These are phyloP conservation scores for Cladophialophora carrionii DNA, from an alignment of 2,329 filamentous ascomycete genomes.

Conservation along the genomic window DNA sequence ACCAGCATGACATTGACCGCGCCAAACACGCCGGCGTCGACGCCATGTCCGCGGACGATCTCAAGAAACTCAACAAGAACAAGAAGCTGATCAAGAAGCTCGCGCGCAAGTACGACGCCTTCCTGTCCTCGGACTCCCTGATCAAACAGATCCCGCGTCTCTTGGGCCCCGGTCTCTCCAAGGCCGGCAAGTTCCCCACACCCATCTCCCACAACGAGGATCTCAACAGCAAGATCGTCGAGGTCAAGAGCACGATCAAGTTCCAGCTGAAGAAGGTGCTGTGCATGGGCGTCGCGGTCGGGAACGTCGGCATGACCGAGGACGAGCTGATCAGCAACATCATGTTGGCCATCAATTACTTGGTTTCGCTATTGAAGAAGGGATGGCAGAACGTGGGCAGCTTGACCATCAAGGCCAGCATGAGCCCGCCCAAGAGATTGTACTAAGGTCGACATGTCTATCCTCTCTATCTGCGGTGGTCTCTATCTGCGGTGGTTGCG, in stretches of 20 bases:
- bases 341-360: conserved; percentile 99
- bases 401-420: conserved; percentile 99
- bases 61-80: conserved; percentile 99
- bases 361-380: conserved; percentile 99
- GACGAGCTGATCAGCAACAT: conserved; percentile 98
- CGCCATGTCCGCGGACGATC: conserved; percentile 96
- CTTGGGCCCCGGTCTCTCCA: conserved; percentile 84
- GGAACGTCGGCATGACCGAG: conserved; percentile 95
- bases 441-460: conserved; percentile 67
- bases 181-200: conserved; percentile 99
- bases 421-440: conserved; percentile 96
- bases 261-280: conserved; percentile 99
- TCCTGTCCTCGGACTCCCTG: conserved; percentile 92
- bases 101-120: conserved; percentile 99
- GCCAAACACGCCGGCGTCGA: conserved; percentile 99
- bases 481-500: not conserved
- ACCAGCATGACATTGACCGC: conserved; percentile 99
- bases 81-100: conserved; percentile 99
- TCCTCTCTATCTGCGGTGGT: not conserved
- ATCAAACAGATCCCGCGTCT: conserved; percentile 99
- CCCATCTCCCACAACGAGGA: conserved; percentile 97
- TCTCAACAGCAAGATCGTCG: conserved; percentile 90
- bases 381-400: conserved; percentile 99
- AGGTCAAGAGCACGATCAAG: conserved; percentile 99
- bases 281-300: conserved; percentile 99